A percentile compares a stretch with the other conserved stretches of the same genome.
Conservation (phyloP, 2,329 filamentous ascomycete genomes). For the Paecilomyces formosus region DNA sequence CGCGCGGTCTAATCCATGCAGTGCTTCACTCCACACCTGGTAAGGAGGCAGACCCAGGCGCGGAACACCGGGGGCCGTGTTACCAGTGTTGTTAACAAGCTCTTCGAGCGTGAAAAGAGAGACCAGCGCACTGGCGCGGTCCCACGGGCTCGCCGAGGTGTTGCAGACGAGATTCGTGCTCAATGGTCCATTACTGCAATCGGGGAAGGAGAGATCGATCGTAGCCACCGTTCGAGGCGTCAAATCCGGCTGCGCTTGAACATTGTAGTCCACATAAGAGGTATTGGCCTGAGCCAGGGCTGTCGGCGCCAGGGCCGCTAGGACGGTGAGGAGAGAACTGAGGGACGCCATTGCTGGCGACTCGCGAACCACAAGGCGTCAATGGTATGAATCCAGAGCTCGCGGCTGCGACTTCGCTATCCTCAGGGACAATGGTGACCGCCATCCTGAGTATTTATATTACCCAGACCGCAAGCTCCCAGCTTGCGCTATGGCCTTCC, state of each 20-base stretch:
- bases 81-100: constrained; percentile 49
- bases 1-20: constrained; percentile 57
- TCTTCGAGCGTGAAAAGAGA: constrained; percentile 46
- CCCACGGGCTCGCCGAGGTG: constrained; percentile 28
- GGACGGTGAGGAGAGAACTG: constrained; percentile 10
- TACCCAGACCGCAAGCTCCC: not conserved
- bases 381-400: not conserved
- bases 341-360: constrained; percentile 10
- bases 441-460: not conserved
- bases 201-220: constrained; percentile 35
- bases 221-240: constrained; percentile 11
- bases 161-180: constrained; percentile 47
- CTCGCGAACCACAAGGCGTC: not conserved
- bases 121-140: constrained; percentile 43
- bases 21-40: constrained; percentile 52
- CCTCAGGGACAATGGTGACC: not conserved
- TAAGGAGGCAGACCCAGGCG: constrained; percentile 53
- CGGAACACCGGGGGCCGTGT: constrained; percentile 43
- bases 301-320: constrained; percentile 15
- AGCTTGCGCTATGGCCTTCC: not conserved
- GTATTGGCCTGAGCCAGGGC: constrained; percentile 18
- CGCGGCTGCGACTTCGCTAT: not conserved
- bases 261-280: constrained; percentile 19
- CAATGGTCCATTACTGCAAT: constrained; percentile 45
- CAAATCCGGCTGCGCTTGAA: constrained; percentile 17